phyloP scores from a whole-genome alignment of 2,329 filamentous ascomycete species.

The Juglanconis juglandina region DNA sequence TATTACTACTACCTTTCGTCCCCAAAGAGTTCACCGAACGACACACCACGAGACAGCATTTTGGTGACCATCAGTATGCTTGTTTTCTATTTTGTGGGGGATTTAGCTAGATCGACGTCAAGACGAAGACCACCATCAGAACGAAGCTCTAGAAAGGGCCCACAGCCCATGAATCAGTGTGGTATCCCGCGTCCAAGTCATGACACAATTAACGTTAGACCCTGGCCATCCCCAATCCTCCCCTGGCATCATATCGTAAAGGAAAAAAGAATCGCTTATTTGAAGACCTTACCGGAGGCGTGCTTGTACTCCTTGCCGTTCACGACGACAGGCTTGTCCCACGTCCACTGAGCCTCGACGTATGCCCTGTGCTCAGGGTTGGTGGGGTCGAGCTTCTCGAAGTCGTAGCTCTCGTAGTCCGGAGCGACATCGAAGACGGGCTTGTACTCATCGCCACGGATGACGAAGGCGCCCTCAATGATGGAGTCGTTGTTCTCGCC shows the following conservation, averaged over 20 bases:
- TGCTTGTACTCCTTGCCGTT: conserved; percentile 85
- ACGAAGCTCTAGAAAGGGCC: conserved; percentile 5
- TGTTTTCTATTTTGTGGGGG: too few relatives aligned
- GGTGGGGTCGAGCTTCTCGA: conserved; percentile 90
- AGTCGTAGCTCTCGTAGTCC: conserved; percentile 93
- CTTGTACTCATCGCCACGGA: conserved; percentile 82
- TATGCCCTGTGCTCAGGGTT: conserved; percentile 82
- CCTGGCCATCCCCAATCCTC: conserved; percentile 14
- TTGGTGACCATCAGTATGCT: too few relatives aligned
- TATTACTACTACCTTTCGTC: too few relatives aligned
- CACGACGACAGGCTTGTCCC: conserved; percentile 79
- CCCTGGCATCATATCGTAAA: conserved; percentile 17
- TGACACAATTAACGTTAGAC: conserved; percentile 14
- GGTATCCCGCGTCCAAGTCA: conserved; percentile 15
- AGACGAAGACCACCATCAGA: conserved; percentile 7
- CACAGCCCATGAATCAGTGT: not conserved
- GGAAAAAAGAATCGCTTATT: conserved; percentile 57
- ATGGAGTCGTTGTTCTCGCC: conserved; percentile 84
- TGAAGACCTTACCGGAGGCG: conserved; percentile 97
- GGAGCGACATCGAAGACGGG: conserved; percentile 96
- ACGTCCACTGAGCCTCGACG: conserved; percentile 83
- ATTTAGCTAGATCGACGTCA: not conserved
- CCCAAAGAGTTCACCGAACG: too few relatives aligned
- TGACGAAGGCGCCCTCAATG: conserved; percentile 88
- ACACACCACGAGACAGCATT: too few relatives aligned